Evolutionary conservation across 148 eudicot genomes (phyloP).

Genomic region (Talinum fruticosum): DNA sequence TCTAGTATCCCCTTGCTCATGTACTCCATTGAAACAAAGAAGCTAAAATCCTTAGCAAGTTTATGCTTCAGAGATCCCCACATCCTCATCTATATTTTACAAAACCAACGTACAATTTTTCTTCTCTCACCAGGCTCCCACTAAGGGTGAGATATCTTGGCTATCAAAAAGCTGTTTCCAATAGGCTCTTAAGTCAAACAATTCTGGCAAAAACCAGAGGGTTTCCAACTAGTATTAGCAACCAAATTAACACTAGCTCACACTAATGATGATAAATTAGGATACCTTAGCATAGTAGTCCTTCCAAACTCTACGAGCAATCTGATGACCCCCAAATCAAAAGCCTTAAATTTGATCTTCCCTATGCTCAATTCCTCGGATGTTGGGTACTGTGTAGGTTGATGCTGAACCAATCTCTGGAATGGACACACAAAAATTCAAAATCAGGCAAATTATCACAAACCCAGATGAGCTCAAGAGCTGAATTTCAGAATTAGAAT

Average conservation of each 20-base stretch:
- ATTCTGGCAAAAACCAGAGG: background rate
- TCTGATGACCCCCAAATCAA: slow-evolving; percentile 80
- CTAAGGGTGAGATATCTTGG: too few species aligned
- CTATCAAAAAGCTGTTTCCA: too few species aligned
- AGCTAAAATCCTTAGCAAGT: background rate
- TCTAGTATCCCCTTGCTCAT: background rate
- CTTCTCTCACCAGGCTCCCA: background rate
- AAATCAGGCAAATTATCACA: background rate
- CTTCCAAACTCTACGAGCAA: slow-evolving; percentile 73
- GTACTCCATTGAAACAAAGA: background rate
- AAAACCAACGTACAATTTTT: background rate
- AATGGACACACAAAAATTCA: background rate
- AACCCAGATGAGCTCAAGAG: background rate
- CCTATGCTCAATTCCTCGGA: slow-evolving; percentile 72
- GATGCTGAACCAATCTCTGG: slow-evolving; percentile 70
- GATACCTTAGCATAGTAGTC: slow-evolving; percentile 65
- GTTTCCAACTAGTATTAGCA: background rate
- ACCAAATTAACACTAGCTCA: background rate
- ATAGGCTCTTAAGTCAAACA: background rate
- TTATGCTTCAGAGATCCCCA: background rate
- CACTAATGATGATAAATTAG: background rate
- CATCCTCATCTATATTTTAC: too few species aligned
- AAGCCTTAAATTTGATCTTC: slow-evolving; percentile 68
- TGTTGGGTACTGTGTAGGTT: slow-evolving; percentile 74
- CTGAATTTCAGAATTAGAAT: background rate